A percentile compares a stretch with the other conserved stretches of the same genome.
These are phyloP conservation scores for Gaeumannomyces tritici DNA, from an alignment of 2,329 filamentous ascomycete genomes.

Conservation along the genomic window DNA sequence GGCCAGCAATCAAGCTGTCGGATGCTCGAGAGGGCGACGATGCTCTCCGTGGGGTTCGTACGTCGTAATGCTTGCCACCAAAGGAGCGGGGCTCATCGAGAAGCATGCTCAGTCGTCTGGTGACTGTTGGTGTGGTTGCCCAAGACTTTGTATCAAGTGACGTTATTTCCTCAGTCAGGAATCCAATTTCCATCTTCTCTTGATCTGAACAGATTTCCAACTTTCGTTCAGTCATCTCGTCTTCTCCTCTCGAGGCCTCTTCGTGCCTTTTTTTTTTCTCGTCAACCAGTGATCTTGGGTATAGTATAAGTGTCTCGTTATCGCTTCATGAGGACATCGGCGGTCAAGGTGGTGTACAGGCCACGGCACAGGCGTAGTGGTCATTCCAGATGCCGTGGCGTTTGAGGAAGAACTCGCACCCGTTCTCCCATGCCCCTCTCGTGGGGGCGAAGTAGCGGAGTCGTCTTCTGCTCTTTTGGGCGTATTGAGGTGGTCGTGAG, in stretches of 20 bases:
- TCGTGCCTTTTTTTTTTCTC: not conserved
- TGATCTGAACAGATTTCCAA: not conserved
- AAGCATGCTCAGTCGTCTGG: not conserved
- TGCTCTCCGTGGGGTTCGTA: not conserved
- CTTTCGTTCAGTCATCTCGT: not conserved
- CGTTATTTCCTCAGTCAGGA: not conserved
- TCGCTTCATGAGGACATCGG: conserved; percentile 4
- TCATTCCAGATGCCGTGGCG: not conserved
- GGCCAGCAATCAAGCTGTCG: not conserved
- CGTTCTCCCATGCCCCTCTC: not conserved
- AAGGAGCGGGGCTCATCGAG: not conserved
- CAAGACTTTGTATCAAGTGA: conserved; percentile 1
- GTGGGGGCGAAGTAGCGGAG: not conserved
- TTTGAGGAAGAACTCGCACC: not conserved
- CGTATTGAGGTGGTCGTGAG: not conserved
- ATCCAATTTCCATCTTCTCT: not conserved
- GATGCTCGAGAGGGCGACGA: not conserved
- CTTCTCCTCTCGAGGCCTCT: not conserved
- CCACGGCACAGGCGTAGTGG: conserved; percentile 1
- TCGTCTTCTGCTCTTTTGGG: not conserved
- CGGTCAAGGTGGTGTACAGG: conserved; percentile 4
- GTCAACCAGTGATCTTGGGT: conserved; percentile 4
- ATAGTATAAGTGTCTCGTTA: conserved; percentile 4
- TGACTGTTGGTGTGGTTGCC: conserved; percentile 1
- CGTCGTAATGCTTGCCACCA: not conserved